phyloP scores from a whole-genome alignment of 164 flowering plant genomes.

The Tetracentron sinense region DNA sequence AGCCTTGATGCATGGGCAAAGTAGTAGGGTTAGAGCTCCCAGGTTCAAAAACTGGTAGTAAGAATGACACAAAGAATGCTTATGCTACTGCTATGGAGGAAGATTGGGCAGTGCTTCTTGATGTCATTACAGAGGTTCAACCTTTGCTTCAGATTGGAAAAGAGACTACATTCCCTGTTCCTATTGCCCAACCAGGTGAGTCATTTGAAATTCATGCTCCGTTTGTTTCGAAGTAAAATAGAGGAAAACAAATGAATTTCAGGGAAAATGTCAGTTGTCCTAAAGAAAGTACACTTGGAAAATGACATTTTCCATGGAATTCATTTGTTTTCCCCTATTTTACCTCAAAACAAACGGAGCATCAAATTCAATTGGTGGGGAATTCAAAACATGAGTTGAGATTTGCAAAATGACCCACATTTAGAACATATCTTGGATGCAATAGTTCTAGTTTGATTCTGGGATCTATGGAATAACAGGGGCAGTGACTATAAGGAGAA shows the following conservation, averaged over 20 bases:
- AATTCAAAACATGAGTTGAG: neutral
- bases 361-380: no score
- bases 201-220: neutral
- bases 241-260: no score
- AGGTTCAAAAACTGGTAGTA: slow-evolving; percentile 9
- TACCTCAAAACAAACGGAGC: no score
- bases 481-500: no score
- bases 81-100: slow-evolving; percentile 30
- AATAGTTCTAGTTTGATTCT: no score
- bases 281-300: no score
- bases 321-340: no score
- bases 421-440: no score
- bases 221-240: no score
- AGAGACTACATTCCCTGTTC: slow-evolving; percentile 31
- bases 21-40: slow-evolving; percentile 7
- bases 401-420: slow-evolving; percentile 2
- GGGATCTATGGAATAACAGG: no score
- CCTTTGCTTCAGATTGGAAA: slow-evolving; percentile 38
- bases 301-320: no score
- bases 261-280: no score
- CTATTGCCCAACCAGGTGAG: slow-evolving; percentile 46
- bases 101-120: slow-evolving; percentile 18
- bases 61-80: slow-evolving; percentile 8
- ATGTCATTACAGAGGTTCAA: slow-evolving; percentile 28
- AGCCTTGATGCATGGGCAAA: slow-evolving; percentile 3